Evolutionary conservation across 306 rosid species (phyloP).

Genomic region (Cucurbita pepo): DNA sequence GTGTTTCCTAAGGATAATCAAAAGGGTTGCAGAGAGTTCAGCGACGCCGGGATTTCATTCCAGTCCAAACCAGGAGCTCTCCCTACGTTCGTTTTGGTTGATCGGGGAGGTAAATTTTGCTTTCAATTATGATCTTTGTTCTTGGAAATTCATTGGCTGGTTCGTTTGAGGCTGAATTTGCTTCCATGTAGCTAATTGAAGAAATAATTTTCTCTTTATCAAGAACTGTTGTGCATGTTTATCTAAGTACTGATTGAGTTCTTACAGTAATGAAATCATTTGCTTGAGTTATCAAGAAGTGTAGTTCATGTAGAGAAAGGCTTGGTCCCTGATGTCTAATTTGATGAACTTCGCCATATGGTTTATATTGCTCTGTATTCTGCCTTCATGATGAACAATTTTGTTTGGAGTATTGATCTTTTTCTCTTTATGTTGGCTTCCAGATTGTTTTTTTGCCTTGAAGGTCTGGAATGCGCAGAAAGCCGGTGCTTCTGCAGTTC

Average conservation of each 20-base stretch:
- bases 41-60: conserved; percentile 55
- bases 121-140: background rate
- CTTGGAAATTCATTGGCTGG: conserved; percentile 3
- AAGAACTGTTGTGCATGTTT: background rate
- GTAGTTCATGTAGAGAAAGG: background rate
- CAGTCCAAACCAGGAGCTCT: conserved; percentile 71
- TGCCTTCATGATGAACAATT: background rate
- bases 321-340: background rate
- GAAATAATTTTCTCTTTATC: background rate
- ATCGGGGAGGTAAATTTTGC: conserved; percentile 72
- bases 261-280: background rate
- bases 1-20: conserved; percentile 67
- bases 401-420: background rate
- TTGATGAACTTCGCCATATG: background rate
- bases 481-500: conserved; percentile 99
- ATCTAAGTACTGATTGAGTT: background rate
- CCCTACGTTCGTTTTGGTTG: conserved; percentile 77
- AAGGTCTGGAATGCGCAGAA: conserved; percentile 99
- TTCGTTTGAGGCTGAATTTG: background rate
- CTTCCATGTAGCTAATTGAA: background rate
- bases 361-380: background rate
- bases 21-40: conserved; percentile 73
- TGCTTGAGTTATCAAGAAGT: too few species aligned
- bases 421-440: conserved; percentile 18
- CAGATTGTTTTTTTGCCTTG: conserved; percentile 95